Evolutionary conservation across 2,329 filamentous ascomycete genomes (phyloP), one percentile per base, ranked within the genome.

Genomic region (Fusarium aywerte): DNA sequence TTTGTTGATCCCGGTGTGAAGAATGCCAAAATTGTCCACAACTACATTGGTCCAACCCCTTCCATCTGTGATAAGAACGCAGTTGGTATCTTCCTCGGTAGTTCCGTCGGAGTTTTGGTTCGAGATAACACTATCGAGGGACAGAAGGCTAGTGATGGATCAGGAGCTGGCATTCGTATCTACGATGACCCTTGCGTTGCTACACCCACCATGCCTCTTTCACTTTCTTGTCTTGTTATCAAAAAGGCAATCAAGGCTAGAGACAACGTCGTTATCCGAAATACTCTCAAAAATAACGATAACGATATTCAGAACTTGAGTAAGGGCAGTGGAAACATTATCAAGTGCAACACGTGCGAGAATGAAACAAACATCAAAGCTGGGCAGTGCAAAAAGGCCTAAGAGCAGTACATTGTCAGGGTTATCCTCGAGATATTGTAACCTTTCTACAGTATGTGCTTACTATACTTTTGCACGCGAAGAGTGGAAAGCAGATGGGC

Each of bases 1-100:
- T 76, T 75, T 49, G 71, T 79, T 21, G 77, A 80, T 27, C 77
- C 77, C 2, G 65, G 64, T 7, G 68, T 78, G 11, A 64, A 69
- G 18, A 65, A 71, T 11, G 76, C 75, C 33, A 67, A 72, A 31
- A 55, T 80, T 39, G 52, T 54, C 7, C 61, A 75, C 43, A 79
- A 80, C 60, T 50, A 72, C 5, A 40, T 80, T 50, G 61, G 57
- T 4, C 35, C 62, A 11, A 54, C 68, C 1, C 72, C 73, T 21
- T 38, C 56, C 2, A 5, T 5, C 0, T 74, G 68, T 9, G 60
- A 29, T 6, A 35, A 29, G 52, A 58, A 25, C 7, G 50, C 50
- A 8, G 63, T 48, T 1, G 77, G 76, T 1, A 73, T 79, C 23
- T 32, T 71, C 8, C 45, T 79, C 3, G 70, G 58, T 7, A 76